Base-by-base conservation (phyloP, 257 asterid species). In the Solanum virginianum region DNA sequence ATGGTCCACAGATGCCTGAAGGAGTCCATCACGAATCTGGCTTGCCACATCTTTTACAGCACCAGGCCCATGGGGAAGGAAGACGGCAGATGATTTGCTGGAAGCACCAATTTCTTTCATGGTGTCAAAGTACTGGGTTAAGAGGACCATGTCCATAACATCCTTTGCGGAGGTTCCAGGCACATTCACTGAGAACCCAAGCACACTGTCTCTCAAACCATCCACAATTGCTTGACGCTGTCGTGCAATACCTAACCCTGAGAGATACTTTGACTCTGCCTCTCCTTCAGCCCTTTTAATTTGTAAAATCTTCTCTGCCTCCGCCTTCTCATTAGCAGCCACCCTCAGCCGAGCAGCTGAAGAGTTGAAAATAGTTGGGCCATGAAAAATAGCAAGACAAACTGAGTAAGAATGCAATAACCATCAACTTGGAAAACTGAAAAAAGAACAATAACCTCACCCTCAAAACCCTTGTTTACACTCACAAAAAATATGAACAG, bases 71-170 rank as follows among this genome's bases (percentile, higher is more conserved):
- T 87, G 89, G 16, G 89, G 89, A 63, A 87, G 49, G 80, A 85
- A 87, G 36, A 87, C 69, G 16, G 88, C 86, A 85, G 89, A 84
- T 32, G 89, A 81, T 62, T 87, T 87, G 11, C 81, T 68, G 18
- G 84, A 15, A 80, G 89, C 89, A 6, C 89, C 89, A 69, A 87
- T 87, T 65, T 87, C 89, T 51, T 87, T 87, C 89, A 87, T 85
- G 8, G 89, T 87, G 80, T 87, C 89, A 54, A 87, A 87, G 62
- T 87, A 87, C 75, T 87, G 89, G 11, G 89, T 87, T 11, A 85
- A 79, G 2, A 87, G 88, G 63, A 87, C 87, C 85, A 87, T 87
- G 83, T 87, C 89, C 89, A 87, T 84, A 9, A 87, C 88, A 72
- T 87, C 89, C 51, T 87, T 87, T 87, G 89, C 86, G 0, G 89